These are phyloP conservation scores for Durio zibethinus DNA, from an alignment of 345 rosid species.

Conservation along the genomic window DNA sequence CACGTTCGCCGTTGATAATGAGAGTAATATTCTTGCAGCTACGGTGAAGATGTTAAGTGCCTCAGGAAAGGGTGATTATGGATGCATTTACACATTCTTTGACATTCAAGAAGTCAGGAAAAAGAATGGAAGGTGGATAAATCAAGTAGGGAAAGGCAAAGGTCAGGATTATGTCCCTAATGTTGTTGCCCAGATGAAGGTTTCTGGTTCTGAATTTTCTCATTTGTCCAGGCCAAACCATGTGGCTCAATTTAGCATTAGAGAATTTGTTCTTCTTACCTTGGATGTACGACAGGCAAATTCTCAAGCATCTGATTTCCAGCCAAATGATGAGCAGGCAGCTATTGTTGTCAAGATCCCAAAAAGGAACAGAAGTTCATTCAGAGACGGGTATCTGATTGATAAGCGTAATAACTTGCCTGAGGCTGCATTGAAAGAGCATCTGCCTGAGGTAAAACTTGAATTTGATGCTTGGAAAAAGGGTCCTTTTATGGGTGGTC, in stretches of 20 bases:
- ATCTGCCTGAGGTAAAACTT: slow-evolving; percentile 14
- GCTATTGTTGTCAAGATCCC: slow-evolving; percentile 78
- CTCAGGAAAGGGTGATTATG: slow-evolving; percentile 43
- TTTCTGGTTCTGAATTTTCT: slow-evolving; percentile 46
- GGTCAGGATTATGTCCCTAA: slow-evolving; percentile 58
- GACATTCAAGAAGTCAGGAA: slow-evolving; percentile 66
- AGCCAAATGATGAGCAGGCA: slow-evolving; percentile 75
- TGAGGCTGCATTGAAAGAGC: slow-evolving; percentile 23
- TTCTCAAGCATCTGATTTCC: slow-evolving; percentile 41
- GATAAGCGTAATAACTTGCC: slow-evolving; percentile 11
- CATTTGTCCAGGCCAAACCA: slow-evolving; percentile 22
- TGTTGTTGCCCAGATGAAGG: slow-evolving; percentile 78
- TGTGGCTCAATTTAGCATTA: slow-evolving; percentile 32
- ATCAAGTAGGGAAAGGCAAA: slow-evolving; percentile 59
- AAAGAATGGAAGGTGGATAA: slow-evolving; percentile 75
- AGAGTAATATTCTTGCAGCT: slow-evolving; percentile 71
- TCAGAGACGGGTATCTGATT: slow-evolving; percentile 31
- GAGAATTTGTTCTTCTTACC: slow-evolving; percentile 69
- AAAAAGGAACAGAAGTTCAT: slow-evolving; percentile 16
- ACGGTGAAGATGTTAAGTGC: slow-evolving; percentile 48
- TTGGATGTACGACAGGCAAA: slow-evolving; percentile 46
- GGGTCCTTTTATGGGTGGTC: slow-evolving; percentile 18
- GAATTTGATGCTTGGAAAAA: slow-evolving; percentile 19
- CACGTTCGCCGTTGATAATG: slow-evolving; percentile 82
- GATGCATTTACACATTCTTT: slow-evolving; percentile 71